Evolutionary conservation across 1,284 basidiomycete genomes (phyloP), one percentile per base, ranked within the genome.

Genomic region (Sanghuangporus baumii): DNA sequence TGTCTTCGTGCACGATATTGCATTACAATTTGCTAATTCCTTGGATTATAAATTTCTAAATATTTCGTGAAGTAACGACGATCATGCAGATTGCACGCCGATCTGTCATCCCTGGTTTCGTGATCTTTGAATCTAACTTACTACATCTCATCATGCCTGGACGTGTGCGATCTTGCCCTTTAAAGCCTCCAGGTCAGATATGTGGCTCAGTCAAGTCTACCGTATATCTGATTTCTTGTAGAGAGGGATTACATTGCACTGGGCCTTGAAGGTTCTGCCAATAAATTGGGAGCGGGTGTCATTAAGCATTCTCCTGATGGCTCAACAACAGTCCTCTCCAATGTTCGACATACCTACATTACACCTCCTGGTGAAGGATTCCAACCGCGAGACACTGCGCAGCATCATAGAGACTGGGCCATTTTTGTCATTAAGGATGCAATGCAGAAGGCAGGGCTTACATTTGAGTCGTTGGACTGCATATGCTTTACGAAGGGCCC

Each of bases 401-500:
- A 91, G 65, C 97, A 99, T 73, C 97, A 99, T 78, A 88, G 95
- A 64, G 84, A 95, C 74, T 99, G 97, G 96, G 87, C 86, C 3
- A 74, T 94, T 61, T 84, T 83, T 60, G 89, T 99, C 18, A 88
- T 98, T 66, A 82, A 86, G 56, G 87, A 94, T 71, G 89, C 93
- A 14, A 73, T 98, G n/a, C 76, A 78, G 43, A 82, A 89, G 66
- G 92, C 93, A 3, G 81, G 80, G 0, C 74, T 91, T 12, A 82
- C 83, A 8, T 81, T 98, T 70, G 78, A 85, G 62, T 87, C 95
- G 65, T 70, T 98, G 47, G 93, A 98, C 71, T 96, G 95, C 69
- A 96, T 99, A 59, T 98, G 96, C 71, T 99, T 89, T 73, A 99
- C 96, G 0, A 96, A 98, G 81, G 96, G 96, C 1, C 97, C 97